These are phyloP conservation scores for Neurospora sp. DNA, from an alignment of 495 filamentous ascomycete species.

Conservation along the genomic window DNA sequence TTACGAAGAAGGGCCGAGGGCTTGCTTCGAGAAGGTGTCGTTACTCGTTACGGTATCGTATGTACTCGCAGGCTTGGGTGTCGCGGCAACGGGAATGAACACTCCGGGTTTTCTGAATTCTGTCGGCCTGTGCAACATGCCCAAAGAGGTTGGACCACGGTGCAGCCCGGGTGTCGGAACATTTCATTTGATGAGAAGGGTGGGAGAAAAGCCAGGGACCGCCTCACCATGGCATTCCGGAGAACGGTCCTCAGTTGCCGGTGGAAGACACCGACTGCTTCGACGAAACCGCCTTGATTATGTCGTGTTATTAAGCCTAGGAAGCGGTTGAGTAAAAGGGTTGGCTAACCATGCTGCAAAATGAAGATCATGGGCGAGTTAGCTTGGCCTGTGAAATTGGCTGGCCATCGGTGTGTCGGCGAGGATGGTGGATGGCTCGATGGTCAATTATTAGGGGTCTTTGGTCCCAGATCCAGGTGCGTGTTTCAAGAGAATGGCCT, in stretches of 20 bases:
- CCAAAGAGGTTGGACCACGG: background rate
- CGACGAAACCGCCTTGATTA: background rate
- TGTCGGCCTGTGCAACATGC: background rate
- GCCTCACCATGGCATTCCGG: conserved; percentile 2
- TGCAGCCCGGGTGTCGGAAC: background rate
- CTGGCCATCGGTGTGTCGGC: background rate
- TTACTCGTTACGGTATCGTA: background rate
- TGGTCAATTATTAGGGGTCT: background rate
- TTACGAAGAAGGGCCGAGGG: background rate
- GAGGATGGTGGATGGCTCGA: background rate
- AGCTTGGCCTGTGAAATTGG: background rate
- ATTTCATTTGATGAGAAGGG: background rate
- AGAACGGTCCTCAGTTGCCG: conserved; percentile 19
- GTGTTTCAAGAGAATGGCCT: background rate
- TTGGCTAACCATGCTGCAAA: background rate
- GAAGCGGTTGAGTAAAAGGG: background rate
- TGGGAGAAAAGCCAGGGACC: conserved; percentile 1
- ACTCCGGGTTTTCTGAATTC: background rate
- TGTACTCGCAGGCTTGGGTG: background rate
- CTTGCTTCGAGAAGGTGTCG: background rate
- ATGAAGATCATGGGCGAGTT: background rate
- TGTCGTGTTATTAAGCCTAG: background rate
- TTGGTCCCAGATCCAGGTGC: background rate
- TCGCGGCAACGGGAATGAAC: background rate
- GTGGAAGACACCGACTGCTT: conserved; percentile 8